Evolutionary conservation across 2,329 filamentous ascomycete genomes (phyloP), one percentile per base, ranked within the genome.

Genomic region (Neofusicoccum umdonicola): DNA sequence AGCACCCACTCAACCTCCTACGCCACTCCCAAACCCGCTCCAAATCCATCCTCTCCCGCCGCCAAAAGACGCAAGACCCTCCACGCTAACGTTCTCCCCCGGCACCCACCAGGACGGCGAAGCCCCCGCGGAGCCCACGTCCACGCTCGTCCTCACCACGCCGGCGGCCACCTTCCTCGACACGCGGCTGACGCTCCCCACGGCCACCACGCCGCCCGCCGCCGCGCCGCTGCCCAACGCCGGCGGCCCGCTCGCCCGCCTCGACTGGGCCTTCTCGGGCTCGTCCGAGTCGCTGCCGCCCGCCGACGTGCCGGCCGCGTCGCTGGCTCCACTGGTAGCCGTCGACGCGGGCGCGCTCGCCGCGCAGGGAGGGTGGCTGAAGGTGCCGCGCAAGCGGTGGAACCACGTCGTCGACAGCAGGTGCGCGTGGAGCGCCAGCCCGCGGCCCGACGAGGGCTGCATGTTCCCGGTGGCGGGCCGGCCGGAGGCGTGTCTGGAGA

Each of bases 181-280:
- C 70, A 72, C 90, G 22, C 84, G 88, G 45, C 78, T 88, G 58
- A 72, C 83, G 54, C 75, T 73, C 19, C 69, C 73, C 0, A 60
- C 31, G 6, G 13, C 42, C 3, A n/a, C 7, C 19, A 66, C 45
- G 68, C 17, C 35, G 66, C 7, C 54, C 57, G 4, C 52, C 11
- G 27, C 62, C 15, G 39, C 39, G 57, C 52, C 41, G n/a, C 47
- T 69, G 2, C 67, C 72, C 56, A 74, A 72, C 54, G 50, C 42
- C 4, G 74, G 72, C 34, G 73, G 76, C 19, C 66, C 69, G 22
- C 15, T 70, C 15, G 5, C 35, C 56, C 56, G 78, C 0, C 78
- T 90, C 2, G 87, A 90, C 69, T 90, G 88, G 88, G 88, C 84
- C 3, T 88, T 90, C 68, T 85, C 84, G 0, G 88, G 88, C 1